phyloP scores from a whole-genome alignment of 2,329 filamentous ascomycete genomes.

The Fusarium aywerte region DNA sequence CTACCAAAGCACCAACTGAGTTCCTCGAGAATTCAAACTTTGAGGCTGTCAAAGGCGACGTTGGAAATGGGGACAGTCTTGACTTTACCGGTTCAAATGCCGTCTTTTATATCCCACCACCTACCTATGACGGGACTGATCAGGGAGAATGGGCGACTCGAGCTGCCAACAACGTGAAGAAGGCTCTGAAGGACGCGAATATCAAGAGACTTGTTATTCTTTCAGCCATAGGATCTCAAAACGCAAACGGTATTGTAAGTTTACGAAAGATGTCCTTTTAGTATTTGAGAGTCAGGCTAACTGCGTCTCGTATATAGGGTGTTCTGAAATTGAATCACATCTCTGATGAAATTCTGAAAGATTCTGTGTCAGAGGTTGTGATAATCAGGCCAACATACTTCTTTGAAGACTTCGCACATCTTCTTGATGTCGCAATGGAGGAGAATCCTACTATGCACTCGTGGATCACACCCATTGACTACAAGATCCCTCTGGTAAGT shows the following conservation, averaged over 20 bases:
- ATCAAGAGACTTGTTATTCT: slow-evolving; percentile 42
- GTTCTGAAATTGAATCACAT: slow-evolving; percentile 41
- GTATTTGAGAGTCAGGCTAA: not conserved
- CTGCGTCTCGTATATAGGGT: slow-evolving; percentile 38
- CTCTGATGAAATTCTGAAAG: slow-evolving; percentile 36
- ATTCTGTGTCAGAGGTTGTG: slow-evolving; percentile 34
- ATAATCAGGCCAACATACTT: slow-evolving; percentile 41
- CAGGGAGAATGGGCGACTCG: slow-evolving; percentile 40
- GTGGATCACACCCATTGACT: slow-evolving; percentile 42
- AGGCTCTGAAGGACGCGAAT: slow-evolving; percentile 31
- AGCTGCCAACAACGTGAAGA: slow-evolving; percentile 33
- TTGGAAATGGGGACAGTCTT: slow-evolving; percentile 40
- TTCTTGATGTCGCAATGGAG: slow-evolving; percentile 34
- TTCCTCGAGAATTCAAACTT: slow-evolving; percentile 47
- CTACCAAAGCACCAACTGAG: slow-evolving; percentile 46
- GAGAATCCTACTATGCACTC: slow-evolving; percentile 46
- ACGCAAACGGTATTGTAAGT: slow-evolving; percentile 48
- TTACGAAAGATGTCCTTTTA: not conserved
- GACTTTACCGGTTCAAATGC: slow-evolving; percentile 47
- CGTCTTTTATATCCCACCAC: slow-evolving; percentile 51
- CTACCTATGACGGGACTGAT: slow-evolving; percentile 43
- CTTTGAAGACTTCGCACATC: slow-evolving; percentile 38
- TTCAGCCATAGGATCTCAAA: slow-evolving; percentile 48
- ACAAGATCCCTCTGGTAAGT: slow-evolving; percentile 49
- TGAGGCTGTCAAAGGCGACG: slow-evolving; percentile 47